Conservation (phyloP, 169 alveolate species). For the Eimeria praecox region DNA sequence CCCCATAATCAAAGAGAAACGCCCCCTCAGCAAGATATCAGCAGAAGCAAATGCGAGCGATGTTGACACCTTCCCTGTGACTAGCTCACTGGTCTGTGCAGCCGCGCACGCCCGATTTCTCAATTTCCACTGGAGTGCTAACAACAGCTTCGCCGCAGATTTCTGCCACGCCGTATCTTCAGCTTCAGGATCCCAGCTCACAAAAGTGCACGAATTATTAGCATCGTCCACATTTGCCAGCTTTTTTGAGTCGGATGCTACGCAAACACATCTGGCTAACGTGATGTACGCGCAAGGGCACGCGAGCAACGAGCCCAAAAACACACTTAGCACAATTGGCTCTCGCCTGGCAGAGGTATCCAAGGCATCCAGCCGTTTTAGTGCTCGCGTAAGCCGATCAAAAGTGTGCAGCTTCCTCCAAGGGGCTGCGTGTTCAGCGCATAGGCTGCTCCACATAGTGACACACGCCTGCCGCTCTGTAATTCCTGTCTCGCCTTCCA, state of each 20-base stretch:
- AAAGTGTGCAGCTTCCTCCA: constrained; percentile 64
- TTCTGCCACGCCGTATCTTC: constrained; percentile 47
- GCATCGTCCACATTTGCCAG: background rate
- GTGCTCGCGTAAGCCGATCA: constrained; percentile 39
- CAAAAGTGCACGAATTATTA: background rate
- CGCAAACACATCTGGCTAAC: background rate
- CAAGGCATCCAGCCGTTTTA: background rate
- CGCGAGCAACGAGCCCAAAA: constrained; percentile 65
- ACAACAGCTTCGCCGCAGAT: constrained; percentile 8
- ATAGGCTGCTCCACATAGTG: constrained; percentile 15
- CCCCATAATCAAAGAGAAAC: background rate
- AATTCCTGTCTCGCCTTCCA: constrained; percentile 14
- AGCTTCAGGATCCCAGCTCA: constrained; percentile 37
- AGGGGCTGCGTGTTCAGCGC: constrained; percentile 67
- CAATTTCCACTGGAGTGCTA: constrained; percentile 9
- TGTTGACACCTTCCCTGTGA: background rate
- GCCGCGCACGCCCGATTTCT: background rate
- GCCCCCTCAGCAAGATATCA: constrained; percentile 16
- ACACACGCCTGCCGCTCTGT: background rate
- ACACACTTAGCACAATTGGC: constrained; percentile 51
- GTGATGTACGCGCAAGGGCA: constrained; percentile 55
- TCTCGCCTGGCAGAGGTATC: constrained; percentile 12
- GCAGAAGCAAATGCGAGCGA: background rate
- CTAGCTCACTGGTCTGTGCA: background rate
- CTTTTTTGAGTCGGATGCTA: background rate